Base-by-base conservation (phyloP, 371 early-diverging fungal genomes). In the Nematocida sp. region DNA sequence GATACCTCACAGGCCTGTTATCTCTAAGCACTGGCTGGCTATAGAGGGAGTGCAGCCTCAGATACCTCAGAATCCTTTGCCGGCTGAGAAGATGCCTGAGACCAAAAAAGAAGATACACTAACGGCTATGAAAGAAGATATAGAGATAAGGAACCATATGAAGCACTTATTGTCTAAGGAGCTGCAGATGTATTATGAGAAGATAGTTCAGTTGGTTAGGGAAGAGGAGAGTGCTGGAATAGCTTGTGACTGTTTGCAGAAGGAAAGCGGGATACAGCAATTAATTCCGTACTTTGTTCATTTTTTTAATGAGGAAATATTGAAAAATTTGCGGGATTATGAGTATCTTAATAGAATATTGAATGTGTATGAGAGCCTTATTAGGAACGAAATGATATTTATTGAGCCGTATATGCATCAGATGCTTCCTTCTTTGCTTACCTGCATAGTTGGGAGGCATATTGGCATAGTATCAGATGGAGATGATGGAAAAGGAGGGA, bases 21-120 rank as follows among this genome's bases (percentile, higher is more conserved):
- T 82, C 20, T 81, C 82, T 82, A 91, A 89, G n/a, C 94, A 95
- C 81, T 95, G 94, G 94, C 88, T 99, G 13, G 96, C 97, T 1
- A 91, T 99, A 68, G 97, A 97, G 77, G 99, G 99, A 25, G 94
- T 95, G 2, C 97, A 99, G 82, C 99, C 99, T 38, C 89, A 90
- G 13, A 96, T 94, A 77, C 91, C 93, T 32, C 95, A 97, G 84
- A 99, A 99, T 80, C 97, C 97, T 25, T 87, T 91, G 1, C 89
- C 91, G 0, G 84, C 86, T 45, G 90, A 89, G 86, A 86, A 77
- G 33, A 71, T 71, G 77, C 76, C 55, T 7, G 61, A 56, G 47
- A 53, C 55, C 47, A 61, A 54, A 20, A 80, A 83, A 77, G 33
- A 90, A 88, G 77, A 90, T 89, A 30, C 85, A 89, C 39, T 94